Percentiles rank a stretch among this genome's conserved stretches.
These are phyloP conservation scores for Adansonia gregorii DNA, from an alignment of 441 rosid species.

Conservation along the genomic window DNA sequence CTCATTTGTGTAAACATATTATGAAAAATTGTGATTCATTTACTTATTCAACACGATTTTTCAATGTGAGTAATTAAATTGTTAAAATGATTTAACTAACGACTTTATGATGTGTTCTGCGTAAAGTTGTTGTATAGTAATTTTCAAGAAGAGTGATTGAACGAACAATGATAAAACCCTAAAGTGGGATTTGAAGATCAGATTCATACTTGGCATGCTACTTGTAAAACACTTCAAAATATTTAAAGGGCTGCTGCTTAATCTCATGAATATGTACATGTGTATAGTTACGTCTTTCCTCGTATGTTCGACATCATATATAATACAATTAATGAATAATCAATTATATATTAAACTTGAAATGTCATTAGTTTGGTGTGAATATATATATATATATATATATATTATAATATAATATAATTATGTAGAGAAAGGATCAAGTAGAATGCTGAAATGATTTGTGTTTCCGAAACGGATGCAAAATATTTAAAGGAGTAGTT, in stretches of 20 bases:
- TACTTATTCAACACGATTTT: conserved; percentile 3
- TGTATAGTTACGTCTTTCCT: conserved; percentile 24
- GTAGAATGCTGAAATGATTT: conserved; percentile 27
- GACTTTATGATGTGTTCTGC: conserved; percentile 20
- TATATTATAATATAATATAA: no score
- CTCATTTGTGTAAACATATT: background rate
- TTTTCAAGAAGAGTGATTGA: conserved; percentile 33
- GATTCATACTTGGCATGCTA: conserved; percentile 26
- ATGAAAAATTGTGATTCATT: background rate
- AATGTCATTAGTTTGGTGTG: conserved; percentile 22
- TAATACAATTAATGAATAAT: conserved; percentile 8
- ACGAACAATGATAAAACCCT: conserved; percentile 29
- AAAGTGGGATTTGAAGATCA: conserved; percentile 25
- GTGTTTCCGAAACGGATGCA: conserved; percentile 40
- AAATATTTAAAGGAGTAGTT: conserved; percentile 47
- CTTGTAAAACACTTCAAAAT: conserved; percentile 55
- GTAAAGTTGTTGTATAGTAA: conserved; percentile 44
- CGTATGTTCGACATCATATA: background rate
- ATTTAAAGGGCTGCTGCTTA: conserved; percentile 25
- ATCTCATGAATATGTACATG: conserved; percentile 19
- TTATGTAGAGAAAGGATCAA: conserved; percentile 13
- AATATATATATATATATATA: background rate
- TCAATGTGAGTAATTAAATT: background rate
- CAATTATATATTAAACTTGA: background rate
- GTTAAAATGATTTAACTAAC: conserved; percentile 10